A percentile compares a stretch with the other conserved stretches of the same genome.
These are phyloP conservation scores for Rhinocladiella similis DNA, from an alignment of 2,329 filamentous ascomycete genomes.

Conservation along the genomic window DNA sequence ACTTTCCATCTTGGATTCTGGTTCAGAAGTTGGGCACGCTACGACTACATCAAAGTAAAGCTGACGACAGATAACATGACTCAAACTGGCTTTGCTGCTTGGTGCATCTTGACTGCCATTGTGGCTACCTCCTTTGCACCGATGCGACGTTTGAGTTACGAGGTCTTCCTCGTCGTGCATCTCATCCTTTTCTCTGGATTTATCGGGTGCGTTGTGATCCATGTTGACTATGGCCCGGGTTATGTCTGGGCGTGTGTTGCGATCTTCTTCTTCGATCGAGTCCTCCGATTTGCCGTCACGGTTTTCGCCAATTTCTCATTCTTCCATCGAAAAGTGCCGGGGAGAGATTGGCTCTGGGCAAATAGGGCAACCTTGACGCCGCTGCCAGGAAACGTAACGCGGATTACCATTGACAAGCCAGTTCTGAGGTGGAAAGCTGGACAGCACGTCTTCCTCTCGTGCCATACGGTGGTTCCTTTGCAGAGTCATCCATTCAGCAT, in stretches of 20 bases:
- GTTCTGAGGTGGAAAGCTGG: conserved; percentile 61
- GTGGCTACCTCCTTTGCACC: conserved; percentile 53
- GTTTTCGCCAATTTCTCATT: conserved; percentile 18
- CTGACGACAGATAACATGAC: conserved; percentile 51
- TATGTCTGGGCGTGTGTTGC: conserved; percentile 23
- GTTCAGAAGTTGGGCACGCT: conserved; percentile 53
- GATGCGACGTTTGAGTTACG: conserved; percentile 52
- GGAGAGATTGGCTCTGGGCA: conserved; percentile 36
- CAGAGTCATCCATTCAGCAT: conserved; percentile 68
- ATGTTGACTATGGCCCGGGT: conserved; percentile 20
- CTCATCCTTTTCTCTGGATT: conserved; percentile 53
- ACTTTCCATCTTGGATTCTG: conserved; percentile 58
- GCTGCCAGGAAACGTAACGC: conserved; percentile 56
- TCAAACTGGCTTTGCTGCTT: conserved; percentile 54
- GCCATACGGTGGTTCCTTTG: conserved; percentile 56
- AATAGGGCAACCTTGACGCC: conserved; percentile 49
- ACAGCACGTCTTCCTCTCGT: conserved; percentile 64
- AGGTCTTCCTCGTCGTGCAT: conserved; percentile 57
- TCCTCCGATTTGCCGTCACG: conserved; percentile 10
- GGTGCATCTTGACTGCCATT: conserved; percentile 53
- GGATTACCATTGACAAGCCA: conserved; percentile 56
- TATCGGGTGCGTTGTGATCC: conserved; percentile 41
- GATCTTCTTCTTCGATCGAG: conserved; percentile 24
- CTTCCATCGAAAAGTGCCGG: conserved; percentile 9
- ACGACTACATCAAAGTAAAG: conserved; percentile 51